Conservation (phyloP, 2,329 filamentous ascomycete genomes). For the Karstenula rhodostoma region DNA sequence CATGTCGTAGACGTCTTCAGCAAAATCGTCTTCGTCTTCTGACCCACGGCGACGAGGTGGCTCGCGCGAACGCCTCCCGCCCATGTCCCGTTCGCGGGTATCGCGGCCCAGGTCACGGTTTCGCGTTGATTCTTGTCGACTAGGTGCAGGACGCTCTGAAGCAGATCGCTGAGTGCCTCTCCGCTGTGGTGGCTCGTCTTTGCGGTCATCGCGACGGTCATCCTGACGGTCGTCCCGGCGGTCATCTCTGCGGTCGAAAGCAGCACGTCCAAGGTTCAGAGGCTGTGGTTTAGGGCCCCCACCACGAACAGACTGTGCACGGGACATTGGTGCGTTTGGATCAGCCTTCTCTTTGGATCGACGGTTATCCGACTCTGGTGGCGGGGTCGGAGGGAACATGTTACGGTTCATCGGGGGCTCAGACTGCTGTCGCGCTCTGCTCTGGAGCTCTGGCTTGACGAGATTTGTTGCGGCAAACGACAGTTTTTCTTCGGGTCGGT, state of each 20-base stretch:
- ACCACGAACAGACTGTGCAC: conserved; percentile 59
- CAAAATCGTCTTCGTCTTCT: conserved; percentile 67
- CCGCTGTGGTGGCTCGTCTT: conserved; percentile 41
- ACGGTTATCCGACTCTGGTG: conserved; percentile 81
- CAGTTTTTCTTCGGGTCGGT: conserved; percentile 81
- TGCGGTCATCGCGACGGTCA: conserved; percentile 48
- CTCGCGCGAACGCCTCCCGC: conserved; percentile 11
- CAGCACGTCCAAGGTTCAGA: conserved; percentile 58
- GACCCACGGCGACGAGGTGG: conserved; percentile 45
- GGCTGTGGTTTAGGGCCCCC: conserved; percentile 58
- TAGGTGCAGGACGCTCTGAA: conserved; percentile 54
- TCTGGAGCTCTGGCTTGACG: conserved; percentile 83
- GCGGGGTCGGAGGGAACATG: conserved; percentile 97
- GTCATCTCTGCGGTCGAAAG: conserved; percentile 54
- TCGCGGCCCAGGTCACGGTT: conserved; percentile 31
- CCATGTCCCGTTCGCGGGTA: conserved; percentile 9
- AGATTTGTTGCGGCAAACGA: conserved; percentile 94
- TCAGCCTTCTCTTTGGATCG: conserved; percentile 32
- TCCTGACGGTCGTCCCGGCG: conserved; percentile 36
- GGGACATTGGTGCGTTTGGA: conserved; percentile 50
- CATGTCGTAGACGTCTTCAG: conserved; percentile 69
- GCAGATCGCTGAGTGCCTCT: conserved; percentile 51
- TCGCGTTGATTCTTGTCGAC: conserved; percentile 46
- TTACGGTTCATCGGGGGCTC: conserved; percentile 81
- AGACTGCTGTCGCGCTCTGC: conserved; percentile 79